Percentiles rank a stretch among this genome's conserved stretches.
Conservation (phyloP, 352 stramenopile species). For the Thalassiosira mediterranea region DNA sequence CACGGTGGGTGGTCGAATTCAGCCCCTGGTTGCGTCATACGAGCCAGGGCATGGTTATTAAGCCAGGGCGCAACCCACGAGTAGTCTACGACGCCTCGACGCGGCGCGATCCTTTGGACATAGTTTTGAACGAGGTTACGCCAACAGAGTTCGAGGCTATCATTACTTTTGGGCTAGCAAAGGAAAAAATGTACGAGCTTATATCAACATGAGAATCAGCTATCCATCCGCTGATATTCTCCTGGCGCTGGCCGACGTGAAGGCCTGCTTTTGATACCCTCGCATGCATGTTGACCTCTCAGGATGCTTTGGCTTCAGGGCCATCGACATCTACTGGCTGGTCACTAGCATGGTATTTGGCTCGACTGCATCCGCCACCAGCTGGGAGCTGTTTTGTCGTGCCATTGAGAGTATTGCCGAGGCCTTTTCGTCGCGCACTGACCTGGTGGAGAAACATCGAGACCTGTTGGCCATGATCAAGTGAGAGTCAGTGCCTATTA, state of each 20-base stretch:
- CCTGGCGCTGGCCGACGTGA: slow-evolving; percentile 15
- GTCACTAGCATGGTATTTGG: slow-evolving; percentile 48
- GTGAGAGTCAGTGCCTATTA: not conserved
- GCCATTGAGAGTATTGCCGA: slow-evolving; percentile 1
- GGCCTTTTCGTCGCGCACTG: not conserved
- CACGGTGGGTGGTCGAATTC: not conserved
- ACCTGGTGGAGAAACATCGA: slow-evolving; percentile 23
- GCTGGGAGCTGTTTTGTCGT: slow-evolving; percentile 38
- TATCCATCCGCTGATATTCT: slow-evolving; percentile 10
- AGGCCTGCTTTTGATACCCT: slow-evolving; percentile 30
- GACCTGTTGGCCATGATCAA: slow-evolving; percentile 18
- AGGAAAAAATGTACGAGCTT: not conserved
- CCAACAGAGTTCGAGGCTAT: not conserved
- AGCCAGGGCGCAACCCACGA: slow-evolving; percentile 10
- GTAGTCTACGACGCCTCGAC: slow-evolving; percentile 38
- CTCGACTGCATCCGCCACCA: not conserved
- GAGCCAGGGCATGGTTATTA: slow-evolving; percentile 21
- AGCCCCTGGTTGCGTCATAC: not conserved
- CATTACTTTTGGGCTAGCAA: slow-evolving; percentile 35
- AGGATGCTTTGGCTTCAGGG: slow-evolving; percentile 35
- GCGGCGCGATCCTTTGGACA: not conserved
- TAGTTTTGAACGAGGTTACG: slow-evolving; percentile 31
- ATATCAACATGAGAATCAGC: slow-evolving; percentile 30
- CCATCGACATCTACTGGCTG: not conserved
- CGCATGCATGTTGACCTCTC: slow-evolving; percentile 15